Base-by-base conservation (phyloP, 208 protist genomes). In the Leishmania gerbilli region DNA sequence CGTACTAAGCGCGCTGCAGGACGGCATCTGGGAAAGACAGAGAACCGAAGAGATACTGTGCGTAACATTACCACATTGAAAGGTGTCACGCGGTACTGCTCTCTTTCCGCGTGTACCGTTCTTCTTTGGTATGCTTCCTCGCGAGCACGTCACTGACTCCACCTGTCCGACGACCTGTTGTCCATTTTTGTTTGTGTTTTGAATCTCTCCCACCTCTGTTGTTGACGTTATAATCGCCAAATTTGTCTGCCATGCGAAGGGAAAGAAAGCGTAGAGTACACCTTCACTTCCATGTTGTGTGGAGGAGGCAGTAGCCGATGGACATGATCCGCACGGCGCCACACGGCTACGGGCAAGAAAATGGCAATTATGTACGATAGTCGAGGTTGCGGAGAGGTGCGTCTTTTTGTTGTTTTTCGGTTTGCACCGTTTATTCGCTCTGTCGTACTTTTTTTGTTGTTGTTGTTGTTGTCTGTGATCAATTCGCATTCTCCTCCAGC, bases 321-420 rank as follows among this genome's bases (percentile, higher is more conserved):
- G 62, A 8, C 11, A 17, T 40, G 31, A 15, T 68, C 11, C 31
- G 31, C 62, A 40, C 31, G 62, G 31, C 15, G 31, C 62, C 4
- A 13, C 8, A 5, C 31, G 13, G 62, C 62, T 68, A 31, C 27
- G 11, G 6, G 62, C 8, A 40, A 4, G 5, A 68, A 21, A 34
- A 3, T 19, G 27, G 15, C 5, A 40, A 8, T 17, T 15, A 15
- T 34, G 31, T 24, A 31, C n/a, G 62, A 40, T 40, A 0, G 62
- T 34, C 27, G 17, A 19, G 9, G 31, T 8, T 34, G 31, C 62
- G 62, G 9, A 24, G 62, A 74, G 11, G 51, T 47, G 53, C 47
- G 76, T 76, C n/a, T 71, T 58, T 62, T 82, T 86, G 72, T 76
- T 69, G 21, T 79, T 49, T 71, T 76, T 11, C 74, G 31, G 2